Evolutionary conservation across 192 early-diverging fungal genomes (phyloP).

Genomic region (Mortierella antarctica): DNA sequence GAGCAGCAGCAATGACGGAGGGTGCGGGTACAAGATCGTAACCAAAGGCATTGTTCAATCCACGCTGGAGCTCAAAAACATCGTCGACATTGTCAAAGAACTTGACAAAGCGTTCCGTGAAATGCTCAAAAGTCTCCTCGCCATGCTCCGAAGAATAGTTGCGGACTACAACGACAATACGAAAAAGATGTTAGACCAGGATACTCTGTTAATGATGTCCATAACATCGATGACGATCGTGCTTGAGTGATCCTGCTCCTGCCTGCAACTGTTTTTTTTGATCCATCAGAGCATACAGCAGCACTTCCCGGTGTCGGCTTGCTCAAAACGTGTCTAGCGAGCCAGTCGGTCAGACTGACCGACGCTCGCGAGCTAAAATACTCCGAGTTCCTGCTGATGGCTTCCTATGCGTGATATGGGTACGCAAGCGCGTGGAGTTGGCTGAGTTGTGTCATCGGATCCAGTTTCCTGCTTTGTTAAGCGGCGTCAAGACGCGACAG

Average conservation of each 20-base stretch:
- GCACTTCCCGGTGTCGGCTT: too few species aligned
- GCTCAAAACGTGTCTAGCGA: too few species aligned
- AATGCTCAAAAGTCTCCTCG: conserved; percentile 82
- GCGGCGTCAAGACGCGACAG: too few species aligned
- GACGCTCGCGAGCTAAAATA: too few species aligned
- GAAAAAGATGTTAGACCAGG: background rate
- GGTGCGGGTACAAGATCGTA: conserved; percentile 95
- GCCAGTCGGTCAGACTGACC: too few species aligned
- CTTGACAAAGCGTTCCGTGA: conserved; percentile 83
- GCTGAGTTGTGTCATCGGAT: too few species aligned
- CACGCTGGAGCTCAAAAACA: conserved; percentile 97
- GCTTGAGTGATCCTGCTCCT: background rate
- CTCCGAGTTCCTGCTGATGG: too few species aligned
- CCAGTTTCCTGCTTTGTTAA: too few species aligned
- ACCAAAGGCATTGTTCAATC: conserved; percentile 97
- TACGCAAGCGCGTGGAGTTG: too few species aligned
- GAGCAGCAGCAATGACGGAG: conserved; percentile 88
- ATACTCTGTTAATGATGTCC: background rate
- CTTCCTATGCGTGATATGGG: too few species aligned
- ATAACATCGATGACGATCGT: background rate
- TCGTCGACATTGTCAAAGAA: conserved; percentile 92
- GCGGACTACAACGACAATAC: conserved; percentile 12
- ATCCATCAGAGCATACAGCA: too few species aligned
- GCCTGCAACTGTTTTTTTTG: too few species aligned
- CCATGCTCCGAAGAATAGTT: conserved; percentile 68